Base-by-base conservation (phyloP, 1,139 yeast genomes). In the Hemisphaericaspora lyxosophila region DNA sequence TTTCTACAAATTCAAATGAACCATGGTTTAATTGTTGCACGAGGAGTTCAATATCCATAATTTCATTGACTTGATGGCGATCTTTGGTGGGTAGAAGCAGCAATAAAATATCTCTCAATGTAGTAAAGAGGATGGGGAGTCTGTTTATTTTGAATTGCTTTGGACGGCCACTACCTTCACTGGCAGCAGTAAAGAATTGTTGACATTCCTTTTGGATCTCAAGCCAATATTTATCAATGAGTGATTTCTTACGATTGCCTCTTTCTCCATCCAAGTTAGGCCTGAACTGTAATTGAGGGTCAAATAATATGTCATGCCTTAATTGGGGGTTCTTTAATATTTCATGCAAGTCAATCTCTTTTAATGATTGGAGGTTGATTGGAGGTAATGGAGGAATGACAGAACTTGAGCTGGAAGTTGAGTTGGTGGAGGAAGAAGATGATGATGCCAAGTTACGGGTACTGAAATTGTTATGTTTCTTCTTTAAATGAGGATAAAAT, bases 251-350 rank as follows among this genome's bases (percentile, higher is more conserved):
- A 45, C 89, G 74, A 49, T 80, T 73, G 26, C 96, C 96, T 39
- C 96, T 70, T 61, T 87, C 96, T 36, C 96, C 95, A 60, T 89
- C 95, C 50, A 88, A 67, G 58, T 90, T 86, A 29, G 97, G 96
- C 51, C 96, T 75, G 60, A 89, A 89, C 67, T 89, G 96, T 43
- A 90, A 72, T 56, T 86, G 88, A 13, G 97, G 95, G 63, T 90
- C 97, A 57, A 90, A 90, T 19, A 88, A 73, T 42, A 90, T 87
- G 57, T 90, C 97, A 59, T 90, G 97, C 46, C 97, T 78, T 42
- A 90, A 70, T 60, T 88, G 96, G 7, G 96, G 96, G 61, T 90
- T 90, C 57, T 86, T 86, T 52, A 90, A 73, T 40, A 92, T 89
- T 55, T 89, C 96, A 46, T 85, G 87, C 38, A 90, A 66, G 55